phyloP scores from a whole-genome alignment of 179 eudicot species.

The Spergularia azorica region DNA sequence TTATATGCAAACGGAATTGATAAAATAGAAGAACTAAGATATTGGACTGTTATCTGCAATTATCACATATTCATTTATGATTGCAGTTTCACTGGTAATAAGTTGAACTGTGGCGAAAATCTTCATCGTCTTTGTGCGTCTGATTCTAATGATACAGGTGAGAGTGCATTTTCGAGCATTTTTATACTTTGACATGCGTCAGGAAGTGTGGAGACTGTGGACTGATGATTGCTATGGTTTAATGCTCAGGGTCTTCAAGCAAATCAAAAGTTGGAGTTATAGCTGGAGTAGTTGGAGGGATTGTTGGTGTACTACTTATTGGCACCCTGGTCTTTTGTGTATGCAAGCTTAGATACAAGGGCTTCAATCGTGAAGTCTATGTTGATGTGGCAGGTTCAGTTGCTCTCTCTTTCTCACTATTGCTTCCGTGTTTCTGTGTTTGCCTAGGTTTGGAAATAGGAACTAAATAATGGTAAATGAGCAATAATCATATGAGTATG shows the following conservation, averaged over 20 bases:
- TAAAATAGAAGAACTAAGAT: neutral
- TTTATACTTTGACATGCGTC: no score
- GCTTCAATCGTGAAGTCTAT: conserved; percentile 69
- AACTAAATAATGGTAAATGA: neutral
- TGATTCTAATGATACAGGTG: conserved; percentile 30
- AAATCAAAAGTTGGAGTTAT: conserved; percentile 59
- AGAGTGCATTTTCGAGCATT: neutral
- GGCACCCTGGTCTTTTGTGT: conserved; percentile 49
- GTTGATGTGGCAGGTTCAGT: conserved; percentile 65
- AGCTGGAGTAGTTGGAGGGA: conserved; percentile 59
- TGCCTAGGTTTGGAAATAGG: neutral
- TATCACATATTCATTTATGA: conserved; percentile 17
- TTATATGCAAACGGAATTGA: neutral
- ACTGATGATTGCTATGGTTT: conserved; percentile 13
- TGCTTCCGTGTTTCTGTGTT: conserved; percentile 1
- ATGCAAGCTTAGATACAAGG: conserved; percentile 57
- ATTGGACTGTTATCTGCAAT: neutral
- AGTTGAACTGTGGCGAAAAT: conserved; percentile 62
- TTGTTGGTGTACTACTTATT: conserved; percentile 51
- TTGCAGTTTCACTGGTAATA: conserved; percentile 81
- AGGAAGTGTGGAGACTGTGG: neutral
- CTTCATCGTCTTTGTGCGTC: conserved; percentile 56
- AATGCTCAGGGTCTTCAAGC: conserved; percentile 48
- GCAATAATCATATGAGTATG: no score
- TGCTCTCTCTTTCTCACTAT: neutral